A percentile compares a stretch with the other conserved stretches of the same genome.
Conservation (phyloP, 2,329 filamentous ascomycete genomes). For the Phaeosphaeriaceae sp. region DNA sequence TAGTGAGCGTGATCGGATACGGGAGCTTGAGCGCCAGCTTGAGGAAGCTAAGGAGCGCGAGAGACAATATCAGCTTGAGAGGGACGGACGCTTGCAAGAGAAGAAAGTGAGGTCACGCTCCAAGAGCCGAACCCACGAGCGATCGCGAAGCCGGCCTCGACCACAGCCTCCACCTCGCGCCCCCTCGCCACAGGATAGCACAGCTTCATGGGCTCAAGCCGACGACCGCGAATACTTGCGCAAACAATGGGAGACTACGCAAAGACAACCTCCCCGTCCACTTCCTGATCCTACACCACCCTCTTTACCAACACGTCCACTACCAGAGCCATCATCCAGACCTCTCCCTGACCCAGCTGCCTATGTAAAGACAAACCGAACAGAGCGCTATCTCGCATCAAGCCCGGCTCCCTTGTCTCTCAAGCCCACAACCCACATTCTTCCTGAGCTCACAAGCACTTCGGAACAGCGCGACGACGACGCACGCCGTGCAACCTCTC, state of each 20-base stretch:
- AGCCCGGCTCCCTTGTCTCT: constrained; percentile 59
- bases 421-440: constrained; percentile 49
- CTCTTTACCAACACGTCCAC: constrained; percentile 55
- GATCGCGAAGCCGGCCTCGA: constrained; percentile 43
- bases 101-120: constrained; percentile 47
- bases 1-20: constrained; percentile 71
- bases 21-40: constrained; percentile 78
- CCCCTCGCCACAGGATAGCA: constrained; percentile 57
- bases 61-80: constrained; percentile 66
- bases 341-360: constrained; percentile 42
- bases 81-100: constrained; percentile 58
- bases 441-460: constrained; percentile 62
- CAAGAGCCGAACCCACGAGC: constrained; percentile 43
- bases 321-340: constrained; percentile 48
- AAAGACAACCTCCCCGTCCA: constrained; percentile 43
- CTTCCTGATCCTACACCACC: constrained; percentile 41
- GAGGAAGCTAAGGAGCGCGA: constrained; percentile 72
- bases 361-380: constrained; percentile 52
- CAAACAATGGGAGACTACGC: constrained; percentile 59
- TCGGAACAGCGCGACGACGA: constrained; percentile 69
- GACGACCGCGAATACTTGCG: constrained; percentile 70
- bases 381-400: constrained; percentile 63
- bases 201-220: constrained; percentile 66
- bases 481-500: constrained; percentile 63
- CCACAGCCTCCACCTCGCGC: constrained; percentile 45